Evolutionary conservation across 2,329 filamentous ascomycete species (phyloP), one percentile per base, ranked within the genome.

Genomic region (Colletotrichum scovillei): DNA sequence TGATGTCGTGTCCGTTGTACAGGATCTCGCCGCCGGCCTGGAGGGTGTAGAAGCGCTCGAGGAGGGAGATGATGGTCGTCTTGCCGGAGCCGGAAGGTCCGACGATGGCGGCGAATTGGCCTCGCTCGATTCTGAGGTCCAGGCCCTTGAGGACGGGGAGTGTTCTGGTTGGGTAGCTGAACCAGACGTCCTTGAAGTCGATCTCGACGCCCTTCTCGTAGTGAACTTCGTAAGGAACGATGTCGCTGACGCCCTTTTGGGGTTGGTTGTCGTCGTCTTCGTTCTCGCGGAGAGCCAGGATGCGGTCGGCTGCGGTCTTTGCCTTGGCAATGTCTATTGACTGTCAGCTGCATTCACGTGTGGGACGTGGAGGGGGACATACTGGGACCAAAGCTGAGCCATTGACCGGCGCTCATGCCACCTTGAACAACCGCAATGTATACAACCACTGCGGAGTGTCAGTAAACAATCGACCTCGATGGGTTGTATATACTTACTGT

Each of bases 91-190:
- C 77, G 0, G 90, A 92, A 0, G 92, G 88, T 1, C 93, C 92
- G 4, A 94, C 92, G 2, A 94, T 85, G 1, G 92, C 92, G 0
- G 89, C 91, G 78, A 93, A 94, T 78, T 93, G 90, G 12, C 92
- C 92, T 1, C 83, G 83, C 64, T 82, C 76, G 73, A 88, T 84
- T 63, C 82, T 66, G 19, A 77, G 56, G 11, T 76, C 75, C 3
- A 75, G n/a, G 3, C 74, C 74, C 9, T 73, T 73, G 24, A 75
- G 62, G 11, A 75, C 69, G 8, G 67, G 68, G 19, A 65, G 65
- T 5, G 69, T n/a, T 12, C 72, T 66, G 1, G 68, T 69, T 0
- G 74, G 72, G 52, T 75, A 75, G 32, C 60, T 67, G 66, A 75
- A 75, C 65, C 65, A 66, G 46, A 78, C 69, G 26, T 78, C 67